Conservation (phyloP, 2,329 filamentous ascomycete genomes). For the Westerdykella sp. region DNA sequence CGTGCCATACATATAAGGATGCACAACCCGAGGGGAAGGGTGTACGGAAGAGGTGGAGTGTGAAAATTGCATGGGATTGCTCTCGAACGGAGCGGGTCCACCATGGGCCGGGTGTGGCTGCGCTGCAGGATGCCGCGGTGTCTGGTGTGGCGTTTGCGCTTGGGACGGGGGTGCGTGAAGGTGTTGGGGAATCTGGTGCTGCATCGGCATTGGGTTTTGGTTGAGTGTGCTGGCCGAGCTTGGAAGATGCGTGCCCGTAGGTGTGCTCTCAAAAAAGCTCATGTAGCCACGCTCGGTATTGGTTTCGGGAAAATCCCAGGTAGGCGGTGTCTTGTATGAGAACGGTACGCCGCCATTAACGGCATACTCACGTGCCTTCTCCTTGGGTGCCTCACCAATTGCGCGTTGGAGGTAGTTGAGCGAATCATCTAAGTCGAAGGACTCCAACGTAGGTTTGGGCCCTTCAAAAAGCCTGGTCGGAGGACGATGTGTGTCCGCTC, state of each 20-base stretch:
- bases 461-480: constrained; percentile 53
- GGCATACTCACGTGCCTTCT: constrained; percentile 56
- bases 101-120: constrained; percentile 66
- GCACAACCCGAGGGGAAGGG: constrained; percentile 72
- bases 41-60: constrained; percentile 74
- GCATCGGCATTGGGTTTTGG: constrained; percentile 23
- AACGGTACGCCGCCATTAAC: constrained; percentile 78
- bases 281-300: constrained; percentile 73
- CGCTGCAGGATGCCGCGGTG: constrained; percentile 69
- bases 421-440: constrained; percentile 46
- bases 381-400: constrained; percentile 54
- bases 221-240: too few species aligned
- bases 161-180: constrained; percentile 66
- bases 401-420: constrained; percentile 65
- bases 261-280: constrained; percentile 69
- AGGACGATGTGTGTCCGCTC: constrained; percentile 26
- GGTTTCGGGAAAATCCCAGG: constrained; percentile 68
- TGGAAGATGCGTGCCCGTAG: constrained; percentile 28
- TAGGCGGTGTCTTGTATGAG: constrained; percentile 76
- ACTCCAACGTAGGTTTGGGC: constrained; percentile 53
- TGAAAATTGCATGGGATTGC: constrained; percentile 80
- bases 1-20: constrained; percentile 63
- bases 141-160: constrained; percentile 67
- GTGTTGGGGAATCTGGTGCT: constrained; percentile 77
- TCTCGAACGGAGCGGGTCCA: constrained; percentile 66